A percentile compares a stretch with the other conserved stretches of the same genome.
phyloP scores from a whole-genome alignment of 495 filamentous ascomycete genomes.

The Clohesyomyces aquaticus region DNA sequence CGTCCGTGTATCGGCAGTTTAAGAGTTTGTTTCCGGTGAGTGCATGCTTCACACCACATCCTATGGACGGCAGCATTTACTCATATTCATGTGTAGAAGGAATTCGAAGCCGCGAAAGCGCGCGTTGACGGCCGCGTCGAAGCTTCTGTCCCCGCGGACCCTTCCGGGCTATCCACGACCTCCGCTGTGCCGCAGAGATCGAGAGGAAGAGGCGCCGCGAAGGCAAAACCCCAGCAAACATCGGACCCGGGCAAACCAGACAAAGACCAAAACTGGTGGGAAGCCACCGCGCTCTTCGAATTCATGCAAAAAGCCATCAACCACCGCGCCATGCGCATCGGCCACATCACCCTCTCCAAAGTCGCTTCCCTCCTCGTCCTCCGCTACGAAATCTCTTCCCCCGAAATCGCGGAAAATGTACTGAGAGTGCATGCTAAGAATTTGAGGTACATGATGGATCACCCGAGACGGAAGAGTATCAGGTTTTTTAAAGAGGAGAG shows the following conservation, averaged over 20 bases:
- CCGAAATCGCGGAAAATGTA: slow-evolving; percentile 24
- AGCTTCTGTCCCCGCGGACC: too few species aligned
- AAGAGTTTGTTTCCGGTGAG: slow-evolving; percentile 54
- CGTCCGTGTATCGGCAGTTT: slow-evolving; percentile 58
- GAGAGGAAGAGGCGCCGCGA: too few species aligned
- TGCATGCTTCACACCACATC: too few species aligned
- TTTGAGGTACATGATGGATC: slow-evolving; percentile 36
- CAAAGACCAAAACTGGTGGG: slow-evolving; percentile 43
- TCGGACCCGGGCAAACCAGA: slow-evolving; percentile 26
- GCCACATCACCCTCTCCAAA: slow-evolving; percentile 20
- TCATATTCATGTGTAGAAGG: slow-evolving; percentile 9
- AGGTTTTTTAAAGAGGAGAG: slow-evolving; percentile 20
- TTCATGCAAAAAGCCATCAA: slow-evolving; percentile 38
- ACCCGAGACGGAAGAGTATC: slow-evolving; percentile 26
- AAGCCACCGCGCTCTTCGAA: slow-evolving; percentile 36
- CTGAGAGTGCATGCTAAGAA: slow-evolving; percentile 38
- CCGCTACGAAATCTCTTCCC: slow-evolving; percentile 35
- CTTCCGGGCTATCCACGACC: too few species aligned
- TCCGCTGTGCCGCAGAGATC: too few species aligned
- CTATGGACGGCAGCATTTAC: too few species aligned
- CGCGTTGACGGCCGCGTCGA: slow-evolving; percentile 24
- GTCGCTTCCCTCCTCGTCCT: slow-evolving; percentile 28
- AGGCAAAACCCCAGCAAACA: slow-evolving; percentile 12
- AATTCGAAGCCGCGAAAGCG: slow-evolving; percentile 17
- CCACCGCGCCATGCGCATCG: slow-evolving; percentile 21